These are phyloP conservation scores for Jamesozyma hellenica DNA, from an alignment of 805 yeast genomes.

Conservation along the genomic window DNA sequence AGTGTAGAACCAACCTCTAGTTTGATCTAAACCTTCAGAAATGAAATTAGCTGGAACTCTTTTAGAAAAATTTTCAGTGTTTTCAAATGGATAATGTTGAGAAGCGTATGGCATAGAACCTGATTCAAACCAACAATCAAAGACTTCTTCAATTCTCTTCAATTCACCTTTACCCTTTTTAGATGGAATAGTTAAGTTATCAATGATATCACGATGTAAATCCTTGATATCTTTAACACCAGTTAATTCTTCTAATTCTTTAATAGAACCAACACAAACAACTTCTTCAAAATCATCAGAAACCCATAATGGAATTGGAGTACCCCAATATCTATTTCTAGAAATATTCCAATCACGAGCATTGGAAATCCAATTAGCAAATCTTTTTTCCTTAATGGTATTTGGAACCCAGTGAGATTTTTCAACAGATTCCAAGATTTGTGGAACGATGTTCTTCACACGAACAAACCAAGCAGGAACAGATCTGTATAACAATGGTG, in stretches of 20 bases:
- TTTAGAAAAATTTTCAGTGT: conserved; percentile 53
- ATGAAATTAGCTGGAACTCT: conserved; percentile 96
- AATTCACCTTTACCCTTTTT: conserved; percentile 77
- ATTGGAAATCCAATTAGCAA: conserved; percentile 94
- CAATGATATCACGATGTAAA: conserved; percentile 88
- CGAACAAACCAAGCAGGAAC: conserved; percentile 99
- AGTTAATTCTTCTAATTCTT: conserved; percentile 73
- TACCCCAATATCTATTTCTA: conserved; percentile 99
- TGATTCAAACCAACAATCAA: conserved; percentile 99
- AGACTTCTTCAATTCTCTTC: conserved; percentile 91
- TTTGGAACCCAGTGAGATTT: conserved; percentile 92
- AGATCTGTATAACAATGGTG: conserved; percentile 90
- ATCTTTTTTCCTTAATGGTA: conserved; percentile 85
- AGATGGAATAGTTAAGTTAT: conserved; percentile 87
- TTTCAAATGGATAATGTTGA: conserved; percentile 93
- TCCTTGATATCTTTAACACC: conserved; percentile 79
- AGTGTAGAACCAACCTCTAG: conserved; percentile 99
- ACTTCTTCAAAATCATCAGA: conserved; percentile 87
- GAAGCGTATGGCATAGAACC: conserved; percentile 99
- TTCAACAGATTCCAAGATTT: conserved; percentile 77
- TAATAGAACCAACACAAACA: conserved; percentile 86
- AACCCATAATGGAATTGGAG: conserved; percentile 97
- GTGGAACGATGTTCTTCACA: conserved; percentile 76
- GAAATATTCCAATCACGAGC: conserved; percentile 99
- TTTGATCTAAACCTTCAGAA: conserved; percentile 97